Percentiles rank a stretch among this genome's conserved stretches.
Evolutionary conservation across 352 stramenopile genomes (phyloP).

Genomic region (Hyaloperonospora arabidopsidis): DNA sequence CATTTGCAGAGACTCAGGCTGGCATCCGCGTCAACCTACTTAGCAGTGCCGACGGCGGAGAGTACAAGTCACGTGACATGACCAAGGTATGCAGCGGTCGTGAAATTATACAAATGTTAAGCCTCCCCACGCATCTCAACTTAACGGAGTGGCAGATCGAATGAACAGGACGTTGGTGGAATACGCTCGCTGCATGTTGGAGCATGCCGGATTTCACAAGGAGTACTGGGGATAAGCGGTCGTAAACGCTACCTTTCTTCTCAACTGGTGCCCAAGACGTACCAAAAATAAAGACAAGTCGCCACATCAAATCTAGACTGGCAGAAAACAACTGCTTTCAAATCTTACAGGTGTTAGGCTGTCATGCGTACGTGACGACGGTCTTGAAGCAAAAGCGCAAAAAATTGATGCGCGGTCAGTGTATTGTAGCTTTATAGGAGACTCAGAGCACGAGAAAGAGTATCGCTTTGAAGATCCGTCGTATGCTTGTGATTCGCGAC

Average conservation of each 20-base stretch:
- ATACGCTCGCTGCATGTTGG: conserved; percentile 3
- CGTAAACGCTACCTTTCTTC: conserved; percentile 7
- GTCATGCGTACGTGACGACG: background rate
- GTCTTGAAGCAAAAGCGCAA: background rate
- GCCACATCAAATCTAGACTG: background rate
- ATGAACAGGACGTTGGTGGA: conserved; percentile 10
- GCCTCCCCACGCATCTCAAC: conserved; percentile 8
- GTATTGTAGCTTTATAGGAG: background rate
- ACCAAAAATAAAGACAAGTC: background rate
- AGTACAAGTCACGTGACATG: conserved; percentile 8
- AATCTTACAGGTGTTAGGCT: background rate
- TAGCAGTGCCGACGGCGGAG: conserved; percentile 8
- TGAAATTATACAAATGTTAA: conserved; percentile 18
- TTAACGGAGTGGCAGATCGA: conserved; percentile 10
- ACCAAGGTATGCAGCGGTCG: conserved; percentile 1
- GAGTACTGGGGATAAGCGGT: background rate
- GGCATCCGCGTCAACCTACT: conserved; percentile 4
- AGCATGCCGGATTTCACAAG: conserved; percentile 2
- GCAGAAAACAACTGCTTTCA: background rate
- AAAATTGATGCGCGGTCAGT: background rate
- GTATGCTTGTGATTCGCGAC: background rate
- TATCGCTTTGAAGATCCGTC: background rate
- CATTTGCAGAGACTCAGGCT: conserved; percentile 11
- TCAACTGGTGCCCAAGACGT: background rate
- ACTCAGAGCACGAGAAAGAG: background rate